These are phyloP conservation scores for Penicillium sp. DNA, from an alignment of 2,329 filamentous ascomycete species.

Conservation along the genomic window DNA sequence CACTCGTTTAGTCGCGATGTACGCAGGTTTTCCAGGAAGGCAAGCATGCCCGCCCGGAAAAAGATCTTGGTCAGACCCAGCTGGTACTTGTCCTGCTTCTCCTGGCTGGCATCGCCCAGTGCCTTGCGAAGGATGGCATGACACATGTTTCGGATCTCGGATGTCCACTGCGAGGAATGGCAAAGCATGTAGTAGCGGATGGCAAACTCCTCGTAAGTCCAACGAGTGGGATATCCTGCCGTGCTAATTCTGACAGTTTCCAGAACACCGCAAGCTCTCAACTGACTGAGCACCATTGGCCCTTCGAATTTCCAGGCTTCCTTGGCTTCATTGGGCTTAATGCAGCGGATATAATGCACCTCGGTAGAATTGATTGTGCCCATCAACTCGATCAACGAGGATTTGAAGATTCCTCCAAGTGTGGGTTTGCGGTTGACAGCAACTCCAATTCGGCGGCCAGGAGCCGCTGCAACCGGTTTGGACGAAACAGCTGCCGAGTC, in stretches of 20 bases:
- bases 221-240: conserved; percentile 93
- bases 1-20: conserved; percentile 89
- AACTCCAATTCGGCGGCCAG: conserved; percentile 82
- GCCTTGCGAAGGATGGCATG: conserved; percentile 88
- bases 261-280: conserved; percentile 96
- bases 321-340: conserved; percentile 98
- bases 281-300: conserved; percentile 95
- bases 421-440: conserved; percentile 96
- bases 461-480: conserved; percentile 65
- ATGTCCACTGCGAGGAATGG: conserved; percentile 83
- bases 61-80: conserved; percentile 98
- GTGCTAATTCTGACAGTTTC: conserved; percentile 98
- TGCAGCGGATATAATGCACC: conserved; percentile 98
- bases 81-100: conserved; percentile 89
- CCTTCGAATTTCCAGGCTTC: conserved; percentile 97
- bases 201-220: conserved; percentile 99
- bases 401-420: conserved; percentile 97
- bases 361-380: conserved; percentile 96
- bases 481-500: conserved; percentile 68
- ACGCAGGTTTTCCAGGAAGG: conserved; percentile 90
- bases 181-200: conserved; percentile 98
- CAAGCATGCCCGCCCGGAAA: conserved; percentile 98
- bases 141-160: conserved; percentile 91
- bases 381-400: conserved; percentile 97
- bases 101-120: conserved; percentile 71